These are phyloP conservation scores for Diaporthe ilicicola DNA, from an alignment of 2,329 filamentous ascomycete genomes.

Conservation along the genomic window DNA sequence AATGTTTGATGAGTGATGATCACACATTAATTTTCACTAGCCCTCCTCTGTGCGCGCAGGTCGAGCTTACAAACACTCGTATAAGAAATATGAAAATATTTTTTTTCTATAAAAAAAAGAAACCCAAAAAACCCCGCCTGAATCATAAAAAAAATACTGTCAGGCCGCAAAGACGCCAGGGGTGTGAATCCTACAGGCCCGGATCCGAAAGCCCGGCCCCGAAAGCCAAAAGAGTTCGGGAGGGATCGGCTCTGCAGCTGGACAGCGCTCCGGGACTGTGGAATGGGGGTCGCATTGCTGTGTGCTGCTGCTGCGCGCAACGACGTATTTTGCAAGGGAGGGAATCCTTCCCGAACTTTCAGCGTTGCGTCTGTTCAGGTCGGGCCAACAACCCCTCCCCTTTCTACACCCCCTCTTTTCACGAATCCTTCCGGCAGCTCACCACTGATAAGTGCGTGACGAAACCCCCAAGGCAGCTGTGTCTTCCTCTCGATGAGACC, in stretches of 20 bases:
- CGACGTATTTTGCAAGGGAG: neutral
- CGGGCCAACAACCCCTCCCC: neutral
- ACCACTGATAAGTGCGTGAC: neutral
- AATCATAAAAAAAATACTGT: neutral
- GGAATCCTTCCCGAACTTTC: slow-evolving; percentile 27
- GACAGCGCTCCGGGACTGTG: neutral
- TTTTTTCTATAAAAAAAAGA: no score
- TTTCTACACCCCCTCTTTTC: neutral
- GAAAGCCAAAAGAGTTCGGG: neutral
- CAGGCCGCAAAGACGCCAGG: neutral
- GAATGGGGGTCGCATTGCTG: slow-evolving; percentile 18
- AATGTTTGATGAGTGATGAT: slow-evolving; percentile 8
- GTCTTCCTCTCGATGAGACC: neutral
- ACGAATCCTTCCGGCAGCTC: neutral
- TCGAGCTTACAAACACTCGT: slow-evolving; percentile 3
- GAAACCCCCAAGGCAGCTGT: neutral
- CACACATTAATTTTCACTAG: slow-evolving; percentile 1
- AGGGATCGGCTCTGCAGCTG: slow-evolving; percentile 7
- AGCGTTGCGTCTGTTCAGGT: neutral
- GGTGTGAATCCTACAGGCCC: neutral
- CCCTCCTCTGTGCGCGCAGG: neutral
- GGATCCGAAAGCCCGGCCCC: slow-evolving; percentile 16
- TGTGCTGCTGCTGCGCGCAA: slow-evolving; percentile 19
- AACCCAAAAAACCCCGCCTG: neutral
- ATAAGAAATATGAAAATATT: no score